Evolutionary conservation across 2,329 filamentous ascomycete species (phyloP).

Genomic region (Fusarium setosum): DNA sequence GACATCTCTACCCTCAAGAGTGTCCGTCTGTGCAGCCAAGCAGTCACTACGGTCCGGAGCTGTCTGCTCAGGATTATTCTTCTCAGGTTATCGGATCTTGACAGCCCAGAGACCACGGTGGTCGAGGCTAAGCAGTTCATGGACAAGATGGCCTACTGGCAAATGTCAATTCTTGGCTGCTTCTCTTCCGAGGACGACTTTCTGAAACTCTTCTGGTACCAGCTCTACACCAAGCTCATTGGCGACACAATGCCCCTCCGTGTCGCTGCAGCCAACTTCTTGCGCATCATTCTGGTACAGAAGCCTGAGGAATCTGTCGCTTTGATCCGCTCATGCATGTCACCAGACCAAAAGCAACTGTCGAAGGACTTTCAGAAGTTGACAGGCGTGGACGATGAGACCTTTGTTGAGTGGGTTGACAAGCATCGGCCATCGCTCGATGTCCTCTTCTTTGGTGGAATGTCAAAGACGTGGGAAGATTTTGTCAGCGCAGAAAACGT

Average conservation of each 20-base stretch:
- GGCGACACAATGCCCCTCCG: constrained; percentile 76
- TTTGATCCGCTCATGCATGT: constrained; percentile 78
- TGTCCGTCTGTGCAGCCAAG: constrained; percentile 90
- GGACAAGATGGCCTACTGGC: constrained; percentile 93
- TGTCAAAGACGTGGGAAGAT: constrained; percentile 87
- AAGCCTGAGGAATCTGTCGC: constrained; percentile 85
- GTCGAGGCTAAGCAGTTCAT: constrained; percentile 77
- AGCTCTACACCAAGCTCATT: constrained; percentile 90
- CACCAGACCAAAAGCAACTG: constrained; percentile 76
- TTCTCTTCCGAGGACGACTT: constrained; percentile 84
- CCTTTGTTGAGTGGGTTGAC: constrained; percentile 90
- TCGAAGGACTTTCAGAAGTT: constrained; percentile 84
- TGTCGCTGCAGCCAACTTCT: constrained; percentile 82
- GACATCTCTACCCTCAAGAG: constrained; percentile 85
- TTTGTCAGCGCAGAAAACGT: constrained; percentile 88
- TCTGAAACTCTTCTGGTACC: constrained; percentile 88
- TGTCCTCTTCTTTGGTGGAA: constrained; percentile 80
- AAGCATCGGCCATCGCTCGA: constrained; percentile 83
- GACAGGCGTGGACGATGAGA: constrained; percentile 87
- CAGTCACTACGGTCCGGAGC: constrained; percentile 78
- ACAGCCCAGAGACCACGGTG: constrained; percentile 70
- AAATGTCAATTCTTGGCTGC: constrained; percentile 85
- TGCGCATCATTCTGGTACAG: constrained; percentile 93
- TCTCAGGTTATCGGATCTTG: constrained; percentile 84
- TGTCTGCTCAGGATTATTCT: constrained; percentile 84